phyloP scores from a whole-genome alignment of 2,329 filamentous ascomycete species.

The Trichoderma hamatum region DNA sequence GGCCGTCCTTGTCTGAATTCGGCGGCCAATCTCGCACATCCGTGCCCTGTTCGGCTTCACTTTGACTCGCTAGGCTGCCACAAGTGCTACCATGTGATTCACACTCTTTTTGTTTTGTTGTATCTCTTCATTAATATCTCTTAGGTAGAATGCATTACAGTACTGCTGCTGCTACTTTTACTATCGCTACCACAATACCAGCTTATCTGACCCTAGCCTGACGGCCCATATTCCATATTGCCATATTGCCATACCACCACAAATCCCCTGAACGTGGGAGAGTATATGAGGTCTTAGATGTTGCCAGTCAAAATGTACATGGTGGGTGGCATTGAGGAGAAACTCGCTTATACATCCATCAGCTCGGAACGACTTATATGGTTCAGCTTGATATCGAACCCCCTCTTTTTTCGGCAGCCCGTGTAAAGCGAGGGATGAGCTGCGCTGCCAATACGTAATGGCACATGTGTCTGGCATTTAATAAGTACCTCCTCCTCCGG shows the following conservation, averaged over 20 bases:
- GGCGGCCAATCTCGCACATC: slow-evolving; percentile 11
- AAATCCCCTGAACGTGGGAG: neutral
- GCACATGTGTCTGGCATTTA: slow-evolving; percentile 1
- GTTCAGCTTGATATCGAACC: slow-evolving; percentile 15
- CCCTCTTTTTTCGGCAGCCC: slow-evolving; percentile 8
- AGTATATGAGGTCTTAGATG: neutral
- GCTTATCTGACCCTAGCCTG: neutral
- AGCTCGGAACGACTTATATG: slow-evolving; percentile 3
- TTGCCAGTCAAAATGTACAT: neutral
- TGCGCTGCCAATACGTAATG: neutral
- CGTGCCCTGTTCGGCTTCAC: slow-evolving; percentile 18
- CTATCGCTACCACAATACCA: neutral
- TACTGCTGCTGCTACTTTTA: neutral
- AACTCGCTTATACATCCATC: neutral
- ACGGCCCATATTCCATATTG: neutral
- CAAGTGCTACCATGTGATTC: slow-evolving; percentile 21
- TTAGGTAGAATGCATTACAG: too few relatives aligned
- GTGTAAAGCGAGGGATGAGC: neutral
- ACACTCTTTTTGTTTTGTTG: neutral
- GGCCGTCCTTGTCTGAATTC: slow-evolving; percentile 9
- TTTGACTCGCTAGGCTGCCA: slow-evolving; percentile 14
- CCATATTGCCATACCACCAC: neutral
- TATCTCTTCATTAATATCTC: neutral
- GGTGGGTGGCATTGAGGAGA: neutral
- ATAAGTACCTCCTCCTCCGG: neutral